These are phyloP conservation scores for Nicotiana obtusifolia DNA, from an alignment of 257 asterid genomes.

Conservation along the genomic window DNA sequence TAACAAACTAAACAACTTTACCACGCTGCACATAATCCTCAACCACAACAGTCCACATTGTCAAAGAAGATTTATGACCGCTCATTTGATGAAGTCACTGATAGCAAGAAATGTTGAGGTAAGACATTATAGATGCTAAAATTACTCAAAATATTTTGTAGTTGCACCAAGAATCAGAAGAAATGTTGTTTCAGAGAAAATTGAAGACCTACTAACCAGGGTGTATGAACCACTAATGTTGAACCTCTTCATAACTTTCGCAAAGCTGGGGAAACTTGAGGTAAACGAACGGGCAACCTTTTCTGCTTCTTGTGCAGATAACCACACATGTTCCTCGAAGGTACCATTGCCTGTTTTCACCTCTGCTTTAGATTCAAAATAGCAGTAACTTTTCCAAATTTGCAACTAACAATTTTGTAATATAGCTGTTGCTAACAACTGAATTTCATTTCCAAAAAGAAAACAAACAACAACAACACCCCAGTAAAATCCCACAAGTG, in stretches of 20 bases:
- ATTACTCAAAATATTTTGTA: neutral
- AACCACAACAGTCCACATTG: neutral
- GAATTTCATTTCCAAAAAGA: neutral
- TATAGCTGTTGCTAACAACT: neutral
- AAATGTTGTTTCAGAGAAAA: conserved; percentile 2
- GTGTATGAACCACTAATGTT: conserved; percentile 92
- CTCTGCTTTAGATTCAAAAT: conserved; percentile 37
- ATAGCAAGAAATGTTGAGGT: conserved; percentile 7
- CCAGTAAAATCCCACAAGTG: too few species aligned
- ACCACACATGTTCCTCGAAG: conserved; percentile 37
- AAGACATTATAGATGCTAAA: neutral
- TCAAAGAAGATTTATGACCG: neutral
- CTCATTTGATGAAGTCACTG: neutral
- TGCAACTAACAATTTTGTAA: neutral
- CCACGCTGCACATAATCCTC: neutral
- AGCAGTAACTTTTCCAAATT: neutral
- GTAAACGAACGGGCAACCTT: conserved; percentile 60
- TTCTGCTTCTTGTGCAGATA: conserved; percentile 80
- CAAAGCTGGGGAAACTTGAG: conserved; percentile 64
- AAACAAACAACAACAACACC: too few species aligned
- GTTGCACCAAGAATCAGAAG: neutral
- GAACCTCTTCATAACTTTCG: conserved; percentile 81
- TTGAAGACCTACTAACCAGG: conserved; percentile 46
- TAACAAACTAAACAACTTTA: neutral
- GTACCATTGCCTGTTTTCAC: conserved; percentile 25